Evolutionary conservation across 1,284 basidiomycete genomes (phyloP).

Genomic region (Xerocomus amazonicus): DNA sequence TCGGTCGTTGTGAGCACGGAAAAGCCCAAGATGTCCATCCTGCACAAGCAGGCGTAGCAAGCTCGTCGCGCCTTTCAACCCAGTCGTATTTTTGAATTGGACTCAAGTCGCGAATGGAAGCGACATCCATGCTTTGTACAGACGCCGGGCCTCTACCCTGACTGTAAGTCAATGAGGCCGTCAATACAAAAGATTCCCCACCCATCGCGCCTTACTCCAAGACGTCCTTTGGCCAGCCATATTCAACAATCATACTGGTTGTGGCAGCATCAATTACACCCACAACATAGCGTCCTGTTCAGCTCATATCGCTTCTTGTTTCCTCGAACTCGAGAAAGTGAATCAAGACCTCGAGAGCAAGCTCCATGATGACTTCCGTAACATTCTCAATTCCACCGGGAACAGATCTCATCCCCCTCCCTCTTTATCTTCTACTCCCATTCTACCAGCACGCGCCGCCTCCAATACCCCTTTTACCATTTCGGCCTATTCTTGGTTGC

Average conservation of each 20-base stretch:
- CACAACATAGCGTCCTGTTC: neutral
- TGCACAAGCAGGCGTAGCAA: too few species aligned
- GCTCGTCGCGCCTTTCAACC: too few species aligned
- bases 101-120: too few species aligned
- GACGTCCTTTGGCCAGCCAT: neutral
- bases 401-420: neutral
- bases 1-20: too few species aligned
- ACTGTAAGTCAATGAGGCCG: too few species aligned
- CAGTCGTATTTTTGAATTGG: too few species aligned
- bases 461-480: conserved; percentile 29
- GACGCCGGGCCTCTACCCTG: too few species aligned
- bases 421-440: conserved; percentile 9
- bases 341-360: neutral
- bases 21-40: too few species aligned
- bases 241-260: neutral
- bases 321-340: conserved; percentile 7
- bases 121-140: too few species aligned
- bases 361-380: neutral
- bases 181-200: too few species aligned
- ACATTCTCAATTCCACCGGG: neutral
- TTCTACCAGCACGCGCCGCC: neutral
- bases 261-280: too few species aligned
- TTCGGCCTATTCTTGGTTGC: conserved; percentile 41
- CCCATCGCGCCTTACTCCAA: too few species aligned
- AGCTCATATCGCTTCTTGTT: neutral